Conservation (phyloP, 2,329 filamentous ascomycete genomes). For the Coleophoma crateriformis region DNA sequence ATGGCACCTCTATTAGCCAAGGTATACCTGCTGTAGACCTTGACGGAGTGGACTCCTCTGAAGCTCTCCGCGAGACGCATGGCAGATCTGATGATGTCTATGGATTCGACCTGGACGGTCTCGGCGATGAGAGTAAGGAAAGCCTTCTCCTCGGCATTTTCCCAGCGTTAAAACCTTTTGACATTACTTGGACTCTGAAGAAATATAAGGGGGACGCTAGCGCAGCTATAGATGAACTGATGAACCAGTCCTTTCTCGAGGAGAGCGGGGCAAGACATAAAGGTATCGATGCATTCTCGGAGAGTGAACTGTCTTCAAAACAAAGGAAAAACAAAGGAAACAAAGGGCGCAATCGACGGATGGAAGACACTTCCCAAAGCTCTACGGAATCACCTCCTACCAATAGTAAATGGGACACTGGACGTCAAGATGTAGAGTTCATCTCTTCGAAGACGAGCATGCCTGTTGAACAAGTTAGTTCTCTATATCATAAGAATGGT, state of each 20-base stretch:
- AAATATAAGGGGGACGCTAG: conserved; percentile 64
- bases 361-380: conserved; percentile 21
- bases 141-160: conserved; percentile 65
- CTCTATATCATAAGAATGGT: conserved; percentile 54
- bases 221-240: conserved; percentile 69
- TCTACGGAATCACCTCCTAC: neutral
- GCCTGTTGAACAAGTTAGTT: conserved; percentile 42
- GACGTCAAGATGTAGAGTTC: conserved; percentile 53
- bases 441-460: conserved; percentile 45
- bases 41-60: conserved; percentile 17
- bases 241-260: conserved; percentile 74
- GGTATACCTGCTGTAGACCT: conserved; percentile 17
- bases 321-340: conserved; percentile 34
- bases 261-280: conserved; percentile 58
- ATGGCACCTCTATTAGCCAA: conserved; percentile 21
- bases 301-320: conserved; percentile 35
- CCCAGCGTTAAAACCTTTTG: conserved; percentile 57
- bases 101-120: conserved; percentile 26
- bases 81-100: conserved; percentile 40
- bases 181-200: conserved; percentile 61
- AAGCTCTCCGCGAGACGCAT: conserved; percentile 40
- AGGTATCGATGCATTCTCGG: conserved; percentile 78
- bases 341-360: conserved; percentile 20
- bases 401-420: conserved; percentile 53
- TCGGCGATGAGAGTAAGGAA: conserved; percentile 58